Conservation (phyloP, 139 green algal genomes). For the Coccomyxa sp. region DNA sequence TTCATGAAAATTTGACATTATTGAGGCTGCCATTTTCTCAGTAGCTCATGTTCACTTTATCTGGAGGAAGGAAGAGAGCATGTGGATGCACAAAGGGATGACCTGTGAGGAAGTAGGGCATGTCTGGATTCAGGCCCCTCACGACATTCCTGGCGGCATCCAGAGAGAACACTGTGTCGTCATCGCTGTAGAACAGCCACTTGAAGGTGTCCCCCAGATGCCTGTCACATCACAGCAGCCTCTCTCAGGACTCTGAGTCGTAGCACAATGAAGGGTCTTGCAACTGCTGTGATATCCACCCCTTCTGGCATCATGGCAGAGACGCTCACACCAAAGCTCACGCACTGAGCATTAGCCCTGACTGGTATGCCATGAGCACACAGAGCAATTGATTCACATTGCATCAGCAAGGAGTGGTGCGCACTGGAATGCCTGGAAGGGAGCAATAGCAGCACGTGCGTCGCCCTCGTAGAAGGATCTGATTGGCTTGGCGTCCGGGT, state of each 20-base stretch:
- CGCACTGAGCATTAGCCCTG: too few species aligned
- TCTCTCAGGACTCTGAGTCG: neutral
- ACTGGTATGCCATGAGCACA: neutral
- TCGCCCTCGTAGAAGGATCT: constrained; percentile 23
- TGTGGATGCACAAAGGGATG: neutral
- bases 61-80: too few species aligned
- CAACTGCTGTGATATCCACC: too few species aligned
- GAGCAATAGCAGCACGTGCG: constrained; percentile 24
- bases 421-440: constrained; percentile 27
- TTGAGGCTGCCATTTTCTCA: too few species aligned
- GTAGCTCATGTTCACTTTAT: too few species aligned
- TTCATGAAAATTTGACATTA: too few species aligned
- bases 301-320: too few species aligned
- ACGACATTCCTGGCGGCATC: constrained; percentile 16
- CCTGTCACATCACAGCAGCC: constrained; percentile 5
- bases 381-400: neutral
- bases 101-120: constrained; percentile 36
- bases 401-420: neutral
- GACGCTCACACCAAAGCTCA: too few species aligned
- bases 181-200: constrained; percentile 37
- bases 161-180: constrained; percentile 36
- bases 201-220: constrained; percentile 23
- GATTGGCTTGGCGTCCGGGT: constrained; percentile 16
- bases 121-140: constrained; percentile 23
- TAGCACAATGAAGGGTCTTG: neutral